Base-by-base conservation (phyloP, 208 protist genomes). In the Leishmania tropica region DNA sequence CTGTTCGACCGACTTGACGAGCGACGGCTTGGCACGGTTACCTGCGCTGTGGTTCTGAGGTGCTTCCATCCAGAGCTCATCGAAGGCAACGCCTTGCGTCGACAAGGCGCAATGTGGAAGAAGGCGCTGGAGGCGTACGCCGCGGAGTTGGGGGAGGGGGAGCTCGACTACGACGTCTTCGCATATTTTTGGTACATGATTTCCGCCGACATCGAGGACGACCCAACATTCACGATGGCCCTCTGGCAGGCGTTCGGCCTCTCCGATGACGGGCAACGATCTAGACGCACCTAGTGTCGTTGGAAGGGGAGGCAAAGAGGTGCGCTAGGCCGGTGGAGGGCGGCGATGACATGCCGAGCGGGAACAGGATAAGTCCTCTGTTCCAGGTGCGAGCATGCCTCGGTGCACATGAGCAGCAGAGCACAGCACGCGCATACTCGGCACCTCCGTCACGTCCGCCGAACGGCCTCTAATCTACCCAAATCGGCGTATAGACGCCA, bases 241-340 rank as follows among this genome's bases (percentile, higher is more conserved):
- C 62, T 97, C 31, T 97, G 94, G 94, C 91, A 93, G 62, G 88
- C 90, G 35, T 97, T 95, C 68, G 83, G 85, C 47, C 85, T 97
- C n/a, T 88, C 94, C 58, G 87, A 92, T 45, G 76, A 88, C 0
- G 48, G 73, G 1, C 6, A 74, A 37, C 37, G 45, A 21, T 15
- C 37, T 28, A 17, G 78, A 28, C 3, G 35, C 24, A 40, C 37
- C n/a, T 48, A 56, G 60, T 1, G 65, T 48, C 48, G 45, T 37
- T 31, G 21, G 62, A 73, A 47, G 31, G 13, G 37, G 11, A 45
- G 47, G 19, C 15, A 17, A 13, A 24, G 53, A 78, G 31, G 28
- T 13, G 4, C 8, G 48, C 10, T 65, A 48, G 31, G 11, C 19
- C 2, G 45, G 11, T 21, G 42, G 21, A n/a, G 48, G 24, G 40